Conservation (phyloP, 176 grass and related monocot species). For the Sorghum bicolor region DNA sequence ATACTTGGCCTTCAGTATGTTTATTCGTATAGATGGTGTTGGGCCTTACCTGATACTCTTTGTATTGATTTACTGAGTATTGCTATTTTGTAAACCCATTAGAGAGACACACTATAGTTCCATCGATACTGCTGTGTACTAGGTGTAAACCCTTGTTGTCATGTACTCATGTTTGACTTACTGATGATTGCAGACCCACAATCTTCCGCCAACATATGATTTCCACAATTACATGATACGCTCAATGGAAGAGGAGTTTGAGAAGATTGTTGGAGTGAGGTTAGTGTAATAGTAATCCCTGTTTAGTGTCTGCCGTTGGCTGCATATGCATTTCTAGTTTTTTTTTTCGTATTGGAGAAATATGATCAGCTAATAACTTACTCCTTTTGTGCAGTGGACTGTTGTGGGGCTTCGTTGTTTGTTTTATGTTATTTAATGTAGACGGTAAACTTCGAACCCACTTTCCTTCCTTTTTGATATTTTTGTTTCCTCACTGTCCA, state of each 20-base stretch:
- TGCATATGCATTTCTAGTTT: neutral
- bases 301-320: neutral
- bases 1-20: constrained; percentile 7
- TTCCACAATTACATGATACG: constrained; percentile 97
- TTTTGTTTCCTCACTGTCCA: neutral
- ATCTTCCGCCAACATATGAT: constrained; percentile 78
- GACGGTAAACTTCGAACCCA: constrained; percentile 47
- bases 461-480: neutral
- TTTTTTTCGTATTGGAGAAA: neutral
- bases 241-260: constrained; percentile 98
- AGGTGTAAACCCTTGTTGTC: neutral
- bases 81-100: neutral
- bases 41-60: neutral
- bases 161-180: constrained; percentile 23
- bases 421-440: constrained; percentile 95
- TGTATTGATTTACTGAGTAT: neutral
- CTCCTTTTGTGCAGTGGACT: constrained; percentile 59
- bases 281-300: constrained; percentile 22
- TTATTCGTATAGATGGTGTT: neutral
- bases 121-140: neutral
- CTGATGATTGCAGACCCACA: constrained; percentile 70
- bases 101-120: neutral
- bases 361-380: constrained; percentile 34
- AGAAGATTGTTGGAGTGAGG: constrained; percentile 97
- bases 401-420: constrained; percentile 92